Evolutionary conservation across 2,329 filamentous ascomycete species (phyloP).

Genomic region (Alternaria longipes): DNA sequence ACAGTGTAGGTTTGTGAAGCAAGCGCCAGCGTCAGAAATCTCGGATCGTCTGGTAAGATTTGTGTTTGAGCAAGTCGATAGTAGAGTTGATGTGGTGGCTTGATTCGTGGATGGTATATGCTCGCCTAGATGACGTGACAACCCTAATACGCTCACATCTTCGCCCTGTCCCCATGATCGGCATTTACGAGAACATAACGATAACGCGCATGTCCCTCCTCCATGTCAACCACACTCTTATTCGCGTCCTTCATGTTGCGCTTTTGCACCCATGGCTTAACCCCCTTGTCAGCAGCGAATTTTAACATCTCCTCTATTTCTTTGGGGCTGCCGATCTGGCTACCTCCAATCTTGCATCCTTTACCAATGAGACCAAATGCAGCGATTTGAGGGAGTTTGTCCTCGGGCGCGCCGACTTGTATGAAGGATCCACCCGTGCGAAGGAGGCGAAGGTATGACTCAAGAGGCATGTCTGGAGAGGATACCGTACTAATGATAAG

Average conservation of each 20-base stretch:
- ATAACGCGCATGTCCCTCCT: conserved; percentile 62
- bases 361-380: conserved; percentile 68
- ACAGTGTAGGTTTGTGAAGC: neutral
- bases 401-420: conserved; percentile 74
- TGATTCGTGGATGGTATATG: neutral
- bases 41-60: neutral
- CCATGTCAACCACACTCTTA: conserved; percentile 65
- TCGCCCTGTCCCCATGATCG: conserved; percentile 36
- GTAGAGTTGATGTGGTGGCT: neutral
- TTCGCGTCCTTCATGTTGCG: conserved; percentile 65
- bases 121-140: neutral
- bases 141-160: conserved; percentile 23
- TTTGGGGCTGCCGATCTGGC: conserved; percentile 61
- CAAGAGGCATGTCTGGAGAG: conserved; percentile 68
- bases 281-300: conserved; percentile 66
- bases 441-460: conserved; percentile 69
- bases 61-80: neutral
- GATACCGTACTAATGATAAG: conserved; percentile 69
- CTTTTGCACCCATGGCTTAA: conserved; percentile 71
- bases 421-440: conserved; percentile 69
- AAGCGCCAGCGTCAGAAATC: neutral
- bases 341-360: conserved; percentile 58
- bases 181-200: conserved; percentile 49
- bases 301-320: conserved; percentile 70
- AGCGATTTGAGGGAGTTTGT: conserved; percentile 62